Base-by-base conservation (phyloP, 2,329 filamentous ascomycete genomes). In the Xylariales sp. region DNA sequence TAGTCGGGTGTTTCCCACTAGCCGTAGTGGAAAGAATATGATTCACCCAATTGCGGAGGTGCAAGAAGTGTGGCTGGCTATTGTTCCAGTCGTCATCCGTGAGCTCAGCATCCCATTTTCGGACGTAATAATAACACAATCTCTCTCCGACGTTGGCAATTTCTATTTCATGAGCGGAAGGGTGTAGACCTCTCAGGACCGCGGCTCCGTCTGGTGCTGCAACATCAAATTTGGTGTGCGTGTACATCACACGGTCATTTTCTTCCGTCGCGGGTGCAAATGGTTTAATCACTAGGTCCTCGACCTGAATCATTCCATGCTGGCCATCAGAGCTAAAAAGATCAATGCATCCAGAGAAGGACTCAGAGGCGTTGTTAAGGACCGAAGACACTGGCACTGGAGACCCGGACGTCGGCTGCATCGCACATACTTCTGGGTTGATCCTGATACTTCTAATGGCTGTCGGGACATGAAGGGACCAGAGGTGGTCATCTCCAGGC, bases 91-190 rank as follows among this genome's bases (percentile, higher is more conserved):
- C 72, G 1, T 73, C 68, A 4, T 69, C 67, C 2, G 65, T 68
- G 4, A 77, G 56, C 14, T 72, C 69, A 1, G 66, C 23, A 14
- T 69, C 62, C 72, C 68, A 71, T 9, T 71, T 67, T 1, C 67
- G 66, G 2, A 76, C 28, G 49, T 76, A 78, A 63, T 66, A 75
- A 34, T 71, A 23, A 72, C 43, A 16, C 43, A 46, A 46, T 23
- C 14, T 46, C 43, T 46, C 14, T 46, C 43, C 7, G 5, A 46
- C n/a, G 23, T 23, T 23, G 23, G n/a, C 43, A 10, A 46, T n/a
- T 5, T 73, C 71, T 3, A 52, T 12, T 49, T 76, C 71, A 23
- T 65, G 6, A 2, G 53, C 1, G 3, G 50, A 58, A 3, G 64
- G 48, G 28, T 32, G 23, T 7, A 28, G 16, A 45, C 41, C 64